Evolutionary conservation across 2,329 filamentous ascomycete genomes (phyloP), one percentile per base, ranked within the genome.

Genomic region (Fusarium heterosporum): DNA sequence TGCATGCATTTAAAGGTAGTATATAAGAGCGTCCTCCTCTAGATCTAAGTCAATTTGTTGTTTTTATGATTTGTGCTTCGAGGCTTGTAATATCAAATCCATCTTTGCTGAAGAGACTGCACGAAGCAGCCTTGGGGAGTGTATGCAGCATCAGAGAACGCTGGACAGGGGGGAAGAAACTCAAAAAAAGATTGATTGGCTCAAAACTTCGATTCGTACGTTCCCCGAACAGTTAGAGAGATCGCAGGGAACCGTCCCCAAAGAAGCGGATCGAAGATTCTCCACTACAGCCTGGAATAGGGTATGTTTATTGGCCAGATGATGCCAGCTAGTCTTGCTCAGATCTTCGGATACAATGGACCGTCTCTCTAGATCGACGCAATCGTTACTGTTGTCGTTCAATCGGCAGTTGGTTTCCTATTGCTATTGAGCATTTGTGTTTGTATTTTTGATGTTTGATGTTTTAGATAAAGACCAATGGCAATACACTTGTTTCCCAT

Each of bases 211-310:
- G 64, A 68, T 71, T 56, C 45, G 36, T 63, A 71, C 41, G 42
- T 36, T 45, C 60, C 51, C 55, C 40, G 50, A 51, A 38, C 43
- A 47, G 49, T 61, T 66, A 55, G 48, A 61, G 46, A 68, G 70
- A 72, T 72, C 70, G 70, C 58, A 64, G 64, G 58, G 49, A 39
- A 55, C 19, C 56, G 26, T 45, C 63, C 55, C 61, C 51, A 55
- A 58, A 49, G 63, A 54, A 60, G 50, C 66, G 68, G 34, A 72
- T 72, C 70, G 70, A 61, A 6, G 51, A 49, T 50, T 48, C 53
- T 29, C 68, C 60, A 54, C 54, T 55, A 40, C 28, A 16, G 12
- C 13, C 16, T 26, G 22, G 16, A 14, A 46, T 45, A 45, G 50
- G 34, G 32, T 36, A n/a, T 42, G 49, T 28, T 54, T 47, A 65